Base-by-base conservation (phyloP, 768 basidiomycete genomes). In the Naganishia onofrii region DNA sequence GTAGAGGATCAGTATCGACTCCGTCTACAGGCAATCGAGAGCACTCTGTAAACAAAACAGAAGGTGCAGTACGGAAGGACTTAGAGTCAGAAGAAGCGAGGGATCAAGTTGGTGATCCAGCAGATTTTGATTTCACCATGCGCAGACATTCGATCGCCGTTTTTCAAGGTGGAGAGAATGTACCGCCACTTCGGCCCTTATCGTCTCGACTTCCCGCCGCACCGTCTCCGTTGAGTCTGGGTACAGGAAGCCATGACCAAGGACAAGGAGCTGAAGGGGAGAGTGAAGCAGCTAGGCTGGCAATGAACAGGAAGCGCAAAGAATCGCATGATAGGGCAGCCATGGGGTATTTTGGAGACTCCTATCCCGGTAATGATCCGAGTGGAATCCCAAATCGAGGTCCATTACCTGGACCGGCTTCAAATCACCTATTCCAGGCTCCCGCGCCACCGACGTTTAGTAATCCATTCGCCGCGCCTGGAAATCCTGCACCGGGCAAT, bases 91-190 rank as follows among this genome's bases (percentile, higher is more conserved):
- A 69, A 10, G 68, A 69, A 54, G 68, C 68, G n/a, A 60, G 68
- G 57, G 68, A 69, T 63, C 42, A 42, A 51, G 31, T 69, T 12
- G 68, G 68, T 34, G 58, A 84, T 28, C 81, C 82, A 26, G 85
- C 85, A 60, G 83, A 85, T 67, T 88, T 87, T 76, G 88, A 90
- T 82, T 87, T 88, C 77, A 86, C 81, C 73, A 89, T 89, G 84
- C 85, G 89, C 57, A 83, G 89, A 28, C 89, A 89, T 75, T 89
- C 89, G 31, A 87, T 90, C 72, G 87, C 88, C 73, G 70, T 67
- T 70, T 52, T 31, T 67, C 64, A 58, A 63, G 57, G 57, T 19
- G 44, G 31, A 31, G 32, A 34, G 44, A 56, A 46, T 26, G 55
- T 10, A 21, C 51, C 19, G 31, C 48, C 48, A 7, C 29, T 58